A percentile compares a stretch with the other conserved stretches of the same genome.
phyloP scores from a whole-genome alignment of 148 eudicot genomes.

The Oxyria digyna region DNA sequence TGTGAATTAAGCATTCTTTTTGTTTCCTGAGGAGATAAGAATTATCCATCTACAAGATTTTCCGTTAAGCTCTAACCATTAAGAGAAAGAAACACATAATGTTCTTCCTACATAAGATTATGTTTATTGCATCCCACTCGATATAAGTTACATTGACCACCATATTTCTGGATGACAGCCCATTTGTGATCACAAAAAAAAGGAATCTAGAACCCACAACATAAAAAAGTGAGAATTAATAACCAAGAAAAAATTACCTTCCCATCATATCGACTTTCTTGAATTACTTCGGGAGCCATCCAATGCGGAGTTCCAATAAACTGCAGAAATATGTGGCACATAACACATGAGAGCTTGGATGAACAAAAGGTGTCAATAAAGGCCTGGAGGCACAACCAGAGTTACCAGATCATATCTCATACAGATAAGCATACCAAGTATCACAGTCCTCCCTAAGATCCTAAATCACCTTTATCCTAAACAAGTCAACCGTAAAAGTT shows the following conservation, averaged over 20 bases:
- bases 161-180: not conserved
- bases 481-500: not conserved
- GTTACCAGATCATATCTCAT: not conserved
- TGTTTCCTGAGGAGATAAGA: not conserved
- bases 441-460: not conserved
- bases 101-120: not conserved
- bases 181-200: not conserved
- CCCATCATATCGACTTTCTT: conserved; percentile 98
- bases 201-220: not conserved
- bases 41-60: not conserved
- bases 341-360: not conserved
- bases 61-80: not conserved
- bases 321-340: conserved; percentile 28
- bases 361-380: not conserved
- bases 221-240: not conserved
- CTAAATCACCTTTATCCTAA: not conserved
- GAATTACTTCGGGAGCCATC: conserved; percentile 99
- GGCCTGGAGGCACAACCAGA: not conserved
- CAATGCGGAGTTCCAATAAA: conserved; percentile 99
- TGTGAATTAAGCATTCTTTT: not conserved
- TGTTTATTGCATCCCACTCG: not conserved
- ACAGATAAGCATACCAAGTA: not conserved
- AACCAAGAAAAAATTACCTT: conserved; percentile 44
- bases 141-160: not conserved
- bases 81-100: not conserved